Conservation (phyloP, 2,329 filamentous ascomycete species). For the Massarina eburnea region DNA sequence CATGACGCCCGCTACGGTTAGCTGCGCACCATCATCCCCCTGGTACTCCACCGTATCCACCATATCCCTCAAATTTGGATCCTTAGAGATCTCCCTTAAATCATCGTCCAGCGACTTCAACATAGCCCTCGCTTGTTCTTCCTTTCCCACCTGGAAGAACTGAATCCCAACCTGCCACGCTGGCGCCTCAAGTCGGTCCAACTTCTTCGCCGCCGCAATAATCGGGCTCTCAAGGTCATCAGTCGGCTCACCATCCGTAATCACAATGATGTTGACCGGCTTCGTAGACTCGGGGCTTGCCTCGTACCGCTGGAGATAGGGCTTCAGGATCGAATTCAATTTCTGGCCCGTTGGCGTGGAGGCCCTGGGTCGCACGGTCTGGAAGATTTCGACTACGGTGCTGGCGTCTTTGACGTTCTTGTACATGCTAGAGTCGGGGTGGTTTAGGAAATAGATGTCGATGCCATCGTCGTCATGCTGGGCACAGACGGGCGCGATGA, state of each 20-base stretch:
- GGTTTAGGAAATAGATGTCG: conserved; percentile 90
- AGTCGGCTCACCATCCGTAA: conserved; percentile 82
- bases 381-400: conserved; percentile 70
- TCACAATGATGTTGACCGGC: conserved; percentile 87
- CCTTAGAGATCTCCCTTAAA: conserved; percentile 55
- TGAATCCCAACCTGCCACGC: conserved; percentile 87
- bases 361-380: conserved; percentile 63
- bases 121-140: conserved; percentile 64
- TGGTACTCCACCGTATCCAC: conserved; percentile 86
- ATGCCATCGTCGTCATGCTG: conserved; percentile 79
- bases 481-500: conserved; percentile 82
- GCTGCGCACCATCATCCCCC: conserved; percentile 49
- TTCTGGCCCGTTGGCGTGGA: conserved; percentile 75
- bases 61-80: conserved; percentile 73
- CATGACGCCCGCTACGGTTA: conserved; percentile 72
- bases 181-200: conserved; percentile 70
- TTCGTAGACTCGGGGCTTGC: conserved; percentile 58
- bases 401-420: conserved; percentile 61
- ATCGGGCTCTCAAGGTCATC: conserved; percentile 75
- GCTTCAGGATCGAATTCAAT: conserved; percentile 69
- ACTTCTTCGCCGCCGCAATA: conserved; percentile 64
- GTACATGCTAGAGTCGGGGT: conserved; percentile 61
- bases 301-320: conserved; percentile 66
- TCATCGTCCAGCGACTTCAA: conserved; percentile 76
- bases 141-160: conserved; percentile 90